Evolutionary conservation across 345 rosid species (phyloP), one percentile per base, ranked within the genome.

Genomic region (Sonneratia caseolaris): DNA sequence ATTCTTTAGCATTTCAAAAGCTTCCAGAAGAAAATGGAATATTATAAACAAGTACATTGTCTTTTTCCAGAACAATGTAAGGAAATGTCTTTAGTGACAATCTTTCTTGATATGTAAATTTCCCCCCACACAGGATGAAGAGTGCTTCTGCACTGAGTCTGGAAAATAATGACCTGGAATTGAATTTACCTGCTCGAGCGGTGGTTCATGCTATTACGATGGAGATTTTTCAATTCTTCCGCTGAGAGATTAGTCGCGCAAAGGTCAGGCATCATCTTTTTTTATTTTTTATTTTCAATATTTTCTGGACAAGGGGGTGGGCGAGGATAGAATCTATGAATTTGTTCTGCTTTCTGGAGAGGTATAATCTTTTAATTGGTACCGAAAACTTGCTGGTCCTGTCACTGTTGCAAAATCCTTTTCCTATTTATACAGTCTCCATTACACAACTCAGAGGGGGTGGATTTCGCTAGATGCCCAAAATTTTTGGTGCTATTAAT

Each of bases 391-490:
- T 65, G 67, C 70, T 78, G 71, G 85, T 85, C 71, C 76, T 78
- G 83, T 88, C 86, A 76, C 77, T 82, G 70, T 81, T 84, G 72
- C 80, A 67, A 65, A 79, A 73, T 83, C 77, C 78, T 76, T 81
- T 77, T 48, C 82, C 67, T 64, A 68, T 79, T 68, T 42, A 64
- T 75, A 51, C 57, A 40, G 37, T 35, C 71, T 56, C 68, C 78
- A 71, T 78, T 43, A 38, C 71, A 64, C 76, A 62, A 67, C 67
- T 22, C 74, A 73, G 73, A 75, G 82, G 14, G 14, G 61, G 37
- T 56, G 79, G 70, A 72, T 74, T 84, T 84, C 77, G 70, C 69
- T 67, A 82, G 79, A 86, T 62, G 51, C 74, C 83, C 86, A 4
- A 89, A 2, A 9, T 47, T 84, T 81, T 76, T 47, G 66, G 72